These are phyloP conservation scores for Pestalotiopsis fici DNA, from an alignment of 2,329 filamentous ascomycete species.

Conservation along the genomic window DNA sequence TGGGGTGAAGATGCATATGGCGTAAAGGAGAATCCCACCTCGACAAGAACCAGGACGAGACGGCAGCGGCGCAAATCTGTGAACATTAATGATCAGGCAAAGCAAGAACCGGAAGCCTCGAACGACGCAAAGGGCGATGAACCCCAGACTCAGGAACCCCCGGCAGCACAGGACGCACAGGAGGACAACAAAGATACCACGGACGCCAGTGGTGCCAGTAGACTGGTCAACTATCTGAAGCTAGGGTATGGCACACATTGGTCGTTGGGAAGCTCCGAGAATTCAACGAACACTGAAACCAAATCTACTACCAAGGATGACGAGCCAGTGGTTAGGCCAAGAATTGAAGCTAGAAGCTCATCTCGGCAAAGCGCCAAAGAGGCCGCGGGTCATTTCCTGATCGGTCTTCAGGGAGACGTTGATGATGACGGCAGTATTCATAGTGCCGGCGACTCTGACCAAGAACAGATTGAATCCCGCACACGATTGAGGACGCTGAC, in stretches of 20 bases:
- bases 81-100: constrained; percentile 4
- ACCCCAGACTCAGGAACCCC: constrained; percentile 7
- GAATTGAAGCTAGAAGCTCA: constrained; percentile 4
- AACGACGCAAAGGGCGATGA: constrained; percentile 8
- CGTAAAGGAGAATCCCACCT: constrained; percentile 75
- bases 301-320: constrained; percentile 13
- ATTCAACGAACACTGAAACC: constrained; percentile 10
- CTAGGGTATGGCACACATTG: constrained; percentile 70
- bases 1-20: constrained; percentile 87
- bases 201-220: constrained; percentile 48
- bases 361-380: constrained; percentile 15
- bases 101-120: constrained; percentile 6
- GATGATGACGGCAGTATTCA: constrained; percentile 45
- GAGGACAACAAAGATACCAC: constrained; percentile 16
- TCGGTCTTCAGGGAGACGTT: constrained; percentile 68
- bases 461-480: constrained; percentile 48
- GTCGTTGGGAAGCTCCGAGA: constrained; percentile 42
- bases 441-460: constrained; percentile 21
- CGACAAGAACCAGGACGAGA: constrained; percentile 55
- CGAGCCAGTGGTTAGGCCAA: constrained; percentile 6
- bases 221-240: constrained; percentile 65
- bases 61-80: constrained; percentile 33
- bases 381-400: constrained; percentile 55
- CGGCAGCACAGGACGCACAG: constrained; percentile 6
- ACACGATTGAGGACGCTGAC: constrained; percentile 67